phyloP scores from a whole-genome alignment of 2,329 filamentous ascomycete genomes.

The Calonectria pteridis region DNA sequence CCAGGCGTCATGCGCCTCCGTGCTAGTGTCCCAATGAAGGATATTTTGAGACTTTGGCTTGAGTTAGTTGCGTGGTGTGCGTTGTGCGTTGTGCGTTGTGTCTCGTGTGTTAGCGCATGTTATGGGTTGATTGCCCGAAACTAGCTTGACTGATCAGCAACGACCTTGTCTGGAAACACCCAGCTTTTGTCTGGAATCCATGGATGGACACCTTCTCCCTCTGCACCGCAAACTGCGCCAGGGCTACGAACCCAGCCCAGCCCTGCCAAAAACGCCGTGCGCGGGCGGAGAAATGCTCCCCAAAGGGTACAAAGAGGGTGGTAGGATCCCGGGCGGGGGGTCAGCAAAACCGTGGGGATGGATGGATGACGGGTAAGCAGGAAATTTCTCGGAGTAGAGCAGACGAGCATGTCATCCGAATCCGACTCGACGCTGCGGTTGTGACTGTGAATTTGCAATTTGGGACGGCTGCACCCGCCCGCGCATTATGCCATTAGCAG shows the following conservation, averaged over 20 bases:
- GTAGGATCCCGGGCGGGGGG: slow-evolving; percentile 12
- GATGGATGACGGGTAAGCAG: slow-evolving; percentile 8
- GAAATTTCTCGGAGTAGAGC: background rate
- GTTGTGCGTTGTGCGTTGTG: background rate
- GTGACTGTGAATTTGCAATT: background rate
- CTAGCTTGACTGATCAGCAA: background rate
- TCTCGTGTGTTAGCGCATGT: background rate
- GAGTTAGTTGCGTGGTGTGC: background rate
- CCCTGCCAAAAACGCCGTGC: background rate
- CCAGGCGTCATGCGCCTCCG: background rate
- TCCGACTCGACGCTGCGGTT: background rate
- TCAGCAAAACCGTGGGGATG: slow-evolving; percentile 4
- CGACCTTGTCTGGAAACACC: background rate
- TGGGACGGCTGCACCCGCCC: slow-evolving; percentile 1
- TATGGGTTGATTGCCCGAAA: background rate
- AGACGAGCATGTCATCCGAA: background rate
- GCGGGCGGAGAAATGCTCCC: slow-evolving; percentile 1
- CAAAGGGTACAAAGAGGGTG: background rate
- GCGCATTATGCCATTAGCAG: background rate
- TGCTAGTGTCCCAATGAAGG: background rate
- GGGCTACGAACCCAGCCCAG: background rate
- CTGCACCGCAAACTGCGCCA: background rate
- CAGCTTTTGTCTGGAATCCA: background rate
- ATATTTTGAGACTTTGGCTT: background rate
- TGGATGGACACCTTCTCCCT: background rate